A percentile compares a stretch with the other conserved stretches of the same genome.
phyloP scores from a whole-genome alignment of 2,329 filamentous ascomycete species.

The Rhexocercosporidium sp. region DNA sequence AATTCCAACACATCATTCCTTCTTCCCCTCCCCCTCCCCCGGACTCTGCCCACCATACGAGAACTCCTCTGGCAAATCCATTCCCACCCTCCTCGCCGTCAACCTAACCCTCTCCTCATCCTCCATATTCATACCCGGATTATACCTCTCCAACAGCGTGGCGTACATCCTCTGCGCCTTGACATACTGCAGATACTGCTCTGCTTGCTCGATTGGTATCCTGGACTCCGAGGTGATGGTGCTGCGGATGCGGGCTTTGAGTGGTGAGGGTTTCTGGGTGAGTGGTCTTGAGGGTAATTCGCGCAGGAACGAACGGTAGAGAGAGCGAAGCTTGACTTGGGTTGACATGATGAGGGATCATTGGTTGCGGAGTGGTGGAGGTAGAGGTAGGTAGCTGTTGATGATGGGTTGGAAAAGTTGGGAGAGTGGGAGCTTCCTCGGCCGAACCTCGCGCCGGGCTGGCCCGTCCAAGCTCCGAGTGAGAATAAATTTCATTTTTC shows the following conservation, averaged over 20 bases:
- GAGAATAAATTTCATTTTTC: conserved; percentile 8
- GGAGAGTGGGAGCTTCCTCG: background rate
- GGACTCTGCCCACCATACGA: conserved; percentile 9
- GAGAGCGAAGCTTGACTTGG: conserved; percentile 65
- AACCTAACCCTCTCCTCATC: conserved; percentile 83
- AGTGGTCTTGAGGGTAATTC: conserved; percentile 78
- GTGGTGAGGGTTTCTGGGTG: conserved; percentile 57
- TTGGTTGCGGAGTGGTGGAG: conserved; percentile 6
- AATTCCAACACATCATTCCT: background rate
- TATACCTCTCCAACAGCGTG: conserved; percentile 86
- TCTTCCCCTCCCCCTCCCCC: background rate
- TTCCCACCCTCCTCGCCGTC: conserved; percentile 85
- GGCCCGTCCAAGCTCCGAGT: background rate
- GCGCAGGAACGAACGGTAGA: conserved; percentile 88
- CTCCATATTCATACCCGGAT: conserved; percentile 88
- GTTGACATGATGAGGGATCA: conserved; percentile 36
- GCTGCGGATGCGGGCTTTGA: conserved; percentile 72
- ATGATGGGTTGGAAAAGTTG: background rate
- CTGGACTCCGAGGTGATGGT: conserved; percentile 55
- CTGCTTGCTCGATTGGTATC: conserved; percentile 57
- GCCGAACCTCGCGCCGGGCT: background rate
- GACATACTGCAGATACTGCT: conserved; percentile 81
- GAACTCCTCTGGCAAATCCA: conserved; percentile 79
- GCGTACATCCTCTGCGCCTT: conserved; percentile 85
- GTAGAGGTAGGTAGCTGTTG: background rate